Evolutionary conservation across 2,329 filamentous ascomycete genomes (phyloP).

Genomic region (Pseudofabraea citricarpa): DNA sequence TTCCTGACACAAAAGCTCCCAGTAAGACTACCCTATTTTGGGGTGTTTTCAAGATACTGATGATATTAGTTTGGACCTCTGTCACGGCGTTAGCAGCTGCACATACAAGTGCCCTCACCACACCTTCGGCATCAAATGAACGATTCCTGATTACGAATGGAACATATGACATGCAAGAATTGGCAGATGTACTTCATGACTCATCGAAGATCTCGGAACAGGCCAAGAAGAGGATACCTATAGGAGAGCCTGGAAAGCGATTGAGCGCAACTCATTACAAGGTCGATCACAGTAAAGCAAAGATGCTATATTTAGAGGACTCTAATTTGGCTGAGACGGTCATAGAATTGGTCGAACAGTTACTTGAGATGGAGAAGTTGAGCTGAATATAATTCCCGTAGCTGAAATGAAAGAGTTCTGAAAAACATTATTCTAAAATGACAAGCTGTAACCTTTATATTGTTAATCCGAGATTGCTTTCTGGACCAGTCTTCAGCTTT

Average conservation of each 20-base stretch:
- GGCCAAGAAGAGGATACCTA: conserved; percentile 11
- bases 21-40: too few relatives aligned
- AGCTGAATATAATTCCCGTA: too few relatives aligned
- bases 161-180: conserved; percentile 25
- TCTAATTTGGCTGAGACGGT: conserved; percentile 28
- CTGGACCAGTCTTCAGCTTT: too few relatives aligned
- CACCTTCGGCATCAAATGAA: conserved; percentile 12
- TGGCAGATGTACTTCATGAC: conserved; percentile 21
- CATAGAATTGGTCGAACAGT: conserved; percentile 3
- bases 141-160: conserved; percentile 23
- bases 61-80: conserved; percentile 21
- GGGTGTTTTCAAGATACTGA: too few relatives aligned
- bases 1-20: conserved; percentile 5
- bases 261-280: conserved; percentile 28
- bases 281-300: conserved; percentile 42
- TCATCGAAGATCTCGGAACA: conserved; percentile 12
- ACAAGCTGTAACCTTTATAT: too few relatives aligned
- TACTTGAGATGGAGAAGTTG: neutral
- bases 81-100: conserved; percentile 16
- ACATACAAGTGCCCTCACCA: conserved; percentile 13
- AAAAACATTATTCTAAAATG: too few relatives aligned
- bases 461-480: too few relatives aligned
- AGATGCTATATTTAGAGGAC: conserved; percentile 10
- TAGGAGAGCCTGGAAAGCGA: conserved; percentile 21
- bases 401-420: too few relatives aligned